Base-by-base conservation (phyloP, 371 early-diverging fungal species). In the Actinomucor elegans region DNA sequence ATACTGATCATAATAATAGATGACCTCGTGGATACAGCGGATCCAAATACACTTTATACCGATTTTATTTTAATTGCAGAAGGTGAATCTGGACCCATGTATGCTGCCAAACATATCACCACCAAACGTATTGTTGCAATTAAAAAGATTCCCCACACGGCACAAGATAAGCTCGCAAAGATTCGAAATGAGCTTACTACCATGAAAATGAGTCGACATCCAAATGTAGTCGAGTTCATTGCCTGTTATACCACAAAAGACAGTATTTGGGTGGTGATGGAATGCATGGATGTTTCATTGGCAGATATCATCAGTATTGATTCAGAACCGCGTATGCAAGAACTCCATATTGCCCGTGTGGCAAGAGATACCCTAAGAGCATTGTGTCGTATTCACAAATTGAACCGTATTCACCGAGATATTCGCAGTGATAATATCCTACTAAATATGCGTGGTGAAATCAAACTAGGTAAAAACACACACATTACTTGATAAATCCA, bases 321-420 rank as follows among this genome's bases (percentile, higher is more conserved):
- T 55, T 77, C 80, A 7, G 81, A 79, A 36, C 63, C 69, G 4
- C 64, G 67, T 15, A 67, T 89, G 63, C 71, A 64, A 3, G 84
- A 86, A 29, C 55, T 75, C 14, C 81, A 85, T 31, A 89, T 90
- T 52, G 84, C 87, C 21, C 73, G 83, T 15, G 77, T 85, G 10
- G 80, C 91, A 34, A 71, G 84, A 43, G 97, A 97, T 66, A 81
- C 93, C 21, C 60, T 97, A 29, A 81, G 85, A 31, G 99, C 93
- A 5, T 69, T 99, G 37, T 82, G 86, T 21, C 94, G 94, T 64
- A 66, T 99, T 27, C 99, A 99, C 71, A 73, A 85, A 28, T 79
- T 88, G 24, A 77, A 85, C 44, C 94, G 98, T 34, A 92, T 98
- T 52, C 99, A 99, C 70, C 87, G 99, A 48, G 96, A 97, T 74